Percentiles rank a stretch among this genome's conserved stretches.
phyloP scores from a whole-genome alignment of 352 stramenopile genomes.

The Phytophthora pini region DNA sequence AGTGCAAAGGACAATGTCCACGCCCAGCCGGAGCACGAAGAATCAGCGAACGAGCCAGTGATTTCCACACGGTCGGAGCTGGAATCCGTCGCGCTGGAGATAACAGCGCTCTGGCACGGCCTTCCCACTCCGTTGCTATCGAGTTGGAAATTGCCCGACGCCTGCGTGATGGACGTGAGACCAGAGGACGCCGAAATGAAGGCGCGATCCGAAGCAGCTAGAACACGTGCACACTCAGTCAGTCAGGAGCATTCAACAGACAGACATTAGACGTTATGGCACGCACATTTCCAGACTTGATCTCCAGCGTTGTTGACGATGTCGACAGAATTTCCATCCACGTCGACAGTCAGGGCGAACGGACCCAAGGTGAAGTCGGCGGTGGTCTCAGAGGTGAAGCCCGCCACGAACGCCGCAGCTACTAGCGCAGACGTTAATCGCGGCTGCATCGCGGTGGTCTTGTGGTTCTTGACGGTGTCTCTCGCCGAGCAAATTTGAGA shows the following conservation, averaged over 20 bases:
- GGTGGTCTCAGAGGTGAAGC: neutral
- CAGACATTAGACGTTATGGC: neutral
- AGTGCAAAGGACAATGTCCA: conserved; percentile 23
- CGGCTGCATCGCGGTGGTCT: conserved; percentile 14
- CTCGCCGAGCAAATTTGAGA: conserved; percentile 17
- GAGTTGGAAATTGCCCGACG: conserved; percentile 35
- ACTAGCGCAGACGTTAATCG: conserved; percentile 7
- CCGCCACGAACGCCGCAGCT: conserved; percentile 4
- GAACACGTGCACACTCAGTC: neutral
- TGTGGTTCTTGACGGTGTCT: conserved; percentile 10
- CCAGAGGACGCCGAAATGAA: conserved; percentile 35
- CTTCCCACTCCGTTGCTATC: conserved; percentile 18
- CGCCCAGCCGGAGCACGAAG: conserved; percentile 19
- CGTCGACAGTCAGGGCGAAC: conserved; percentile 25
- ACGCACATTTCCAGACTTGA: conserved; percentile 36
- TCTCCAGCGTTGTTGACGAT: conserved; percentile 32
- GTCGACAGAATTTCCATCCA: conserved; percentile 8
- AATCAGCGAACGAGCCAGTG: conserved; percentile 17
- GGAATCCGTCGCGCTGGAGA: neutral
- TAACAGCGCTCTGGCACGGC: conserved; percentile 5
- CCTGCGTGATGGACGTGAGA: conserved; percentile 31
- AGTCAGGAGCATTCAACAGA: conserved; percentile 2
- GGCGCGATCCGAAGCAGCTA: conserved; percentile 26
- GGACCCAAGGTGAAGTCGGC: conserved; percentile 21
- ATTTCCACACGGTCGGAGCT: conserved; percentile 22